phyloP scores from a whole-genome alignment of 176 grass and related monocot species.

The Oryza brachyantha region DNA sequence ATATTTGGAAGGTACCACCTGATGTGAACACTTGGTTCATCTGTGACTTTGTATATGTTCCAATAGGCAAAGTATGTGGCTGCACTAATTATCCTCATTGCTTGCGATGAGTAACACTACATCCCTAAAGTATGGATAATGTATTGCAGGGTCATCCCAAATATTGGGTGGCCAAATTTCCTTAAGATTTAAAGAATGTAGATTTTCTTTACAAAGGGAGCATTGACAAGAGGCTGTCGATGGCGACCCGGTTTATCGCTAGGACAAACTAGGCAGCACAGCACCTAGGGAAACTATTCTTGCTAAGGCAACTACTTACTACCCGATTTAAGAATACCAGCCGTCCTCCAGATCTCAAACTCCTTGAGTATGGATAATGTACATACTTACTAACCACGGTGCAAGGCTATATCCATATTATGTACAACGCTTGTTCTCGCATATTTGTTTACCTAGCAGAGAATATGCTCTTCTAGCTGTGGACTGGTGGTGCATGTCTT shows the following conservation, averaged over 20 bases:
- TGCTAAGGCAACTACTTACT: no score
- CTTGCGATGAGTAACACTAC: neutral
- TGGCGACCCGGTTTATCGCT: no score
- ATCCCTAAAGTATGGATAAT: neutral
- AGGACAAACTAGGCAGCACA: no score
- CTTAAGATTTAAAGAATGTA: no score
- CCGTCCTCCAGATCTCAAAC: no score
- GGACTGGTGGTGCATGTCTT: constrained; percentile 17
- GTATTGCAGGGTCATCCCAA: no score
- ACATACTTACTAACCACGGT: neutral
- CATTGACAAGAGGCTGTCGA: no score
- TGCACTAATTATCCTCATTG: neutral
- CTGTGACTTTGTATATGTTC: neutral
- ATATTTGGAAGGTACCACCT: constrained; percentile 92
- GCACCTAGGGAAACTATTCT: no score
- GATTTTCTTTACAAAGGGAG: no score
- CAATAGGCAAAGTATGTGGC: neutral
- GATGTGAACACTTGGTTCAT: constrained; percentile 9
- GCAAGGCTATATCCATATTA: constrained; percentile 1
- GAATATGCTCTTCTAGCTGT: constrained; percentile 10
- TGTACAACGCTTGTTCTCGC: neutral
- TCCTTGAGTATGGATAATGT: neutral
- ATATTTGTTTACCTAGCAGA: constrained; percentile 20
- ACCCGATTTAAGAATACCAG: no score
- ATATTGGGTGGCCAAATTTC: no score